phyloP scores from a whole-genome alignment of 352 stramenopile species.

The Phytopythium montanum region DNA sequence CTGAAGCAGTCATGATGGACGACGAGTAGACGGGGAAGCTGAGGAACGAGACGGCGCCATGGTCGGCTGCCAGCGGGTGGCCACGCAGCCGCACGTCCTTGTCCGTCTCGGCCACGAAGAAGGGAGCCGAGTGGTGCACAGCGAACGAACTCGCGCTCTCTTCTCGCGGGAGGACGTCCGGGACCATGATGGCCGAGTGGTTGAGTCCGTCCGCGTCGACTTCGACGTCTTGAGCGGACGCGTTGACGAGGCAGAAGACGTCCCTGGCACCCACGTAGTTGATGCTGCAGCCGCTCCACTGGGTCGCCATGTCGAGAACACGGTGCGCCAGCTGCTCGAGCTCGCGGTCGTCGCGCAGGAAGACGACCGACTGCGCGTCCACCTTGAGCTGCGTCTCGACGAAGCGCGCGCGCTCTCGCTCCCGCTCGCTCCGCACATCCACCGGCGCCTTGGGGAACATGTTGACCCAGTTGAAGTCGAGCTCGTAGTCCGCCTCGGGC shows the following conservation, averaged over 20 bases:
- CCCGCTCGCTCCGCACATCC: background rate
- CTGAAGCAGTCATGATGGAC: slow-evolving; percentile 8
- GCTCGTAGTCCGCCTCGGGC: slow-evolving; percentile 52
- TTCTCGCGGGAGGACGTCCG: slow-evolving; percentile 54
- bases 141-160: slow-evolving; percentile 70
- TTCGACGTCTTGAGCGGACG: slow-evolving; percentile 26
- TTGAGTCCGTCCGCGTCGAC: slow-evolving; percentile 22
- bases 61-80: slow-evolving; percentile 62
- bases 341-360: slow-evolving; percentile 49
- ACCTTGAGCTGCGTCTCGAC: slow-evolving; percentile 57
- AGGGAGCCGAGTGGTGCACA: slow-evolving; percentile 53
- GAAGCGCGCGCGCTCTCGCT: slow-evolving; percentile 39
- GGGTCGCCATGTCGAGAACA: slow-evolving; percentile 49
- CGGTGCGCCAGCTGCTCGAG: slow-evolving; percentile 44
- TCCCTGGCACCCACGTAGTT: slow-evolving; percentile 54
- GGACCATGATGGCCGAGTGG: slow-evolving; percentile 37
- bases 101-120: slow-evolving; percentile 65
- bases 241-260: slow-evolving; percentile 66
- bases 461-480: slow-evolving; percentile 80
- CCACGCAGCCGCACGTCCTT: slow-evolving; percentile 61
- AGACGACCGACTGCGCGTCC: slow-evolving; percentile 51
- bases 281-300: slow-evolving; percentile 70
- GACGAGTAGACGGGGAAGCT: slow-evolving; percentile 67
- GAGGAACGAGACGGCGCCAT: slow-evolving; percentile 53
- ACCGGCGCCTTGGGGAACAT: slow-evolving; percentile 74